Base-by-base conservation (phyloP, 176 grass and related monocot species). In the Ensete glaucum region DNA sequence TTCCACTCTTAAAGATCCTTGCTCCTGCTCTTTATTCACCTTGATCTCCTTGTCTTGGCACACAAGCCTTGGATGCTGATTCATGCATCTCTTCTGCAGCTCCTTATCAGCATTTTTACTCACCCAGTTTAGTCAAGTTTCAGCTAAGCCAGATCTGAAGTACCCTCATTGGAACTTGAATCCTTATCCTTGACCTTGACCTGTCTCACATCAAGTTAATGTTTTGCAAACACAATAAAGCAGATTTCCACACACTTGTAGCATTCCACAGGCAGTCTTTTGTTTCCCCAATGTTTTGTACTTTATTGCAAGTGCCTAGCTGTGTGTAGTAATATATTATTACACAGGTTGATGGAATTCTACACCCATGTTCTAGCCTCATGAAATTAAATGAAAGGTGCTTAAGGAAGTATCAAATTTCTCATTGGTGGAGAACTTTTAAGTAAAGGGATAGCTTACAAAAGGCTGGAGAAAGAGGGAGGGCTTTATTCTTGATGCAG, bases 391-490 rank as follows among this genome's bases (percentile, higher is more conserved):
- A n/a, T 21, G 21, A 62, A 16, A 77, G 49, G 29, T 57, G 8
- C 65, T 66, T 51, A 77, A 70, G 12, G 16, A 19, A 58, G 19
- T 20, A 29, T 50, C 65, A 1, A 22, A 48, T 13, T 21, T 64
- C 57, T 52, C 62, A 79, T 69, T 69, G 63, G 76, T 53, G 17
- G 16, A 79, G 76, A 68, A 9, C 17, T 27, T 27, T 73, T 73
- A 20, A 73, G 50, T 73, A 73, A 20, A 75, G 59, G 25, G 54
- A 43, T 25, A 17, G 55, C 74, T 49, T 49, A 29, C 74, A 43
- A 79, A 84, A 84, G 78, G 75, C 81, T 77, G 75, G 76, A 67
- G 64, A 81, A 84, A 84, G 82, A 74, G 34, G 66, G 49, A 55
- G 57, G 49, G 20, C 82, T 84, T 84, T 84, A 74, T 84, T 84